These are phyloP conservation scores for Fusarium siculi DNA, from an alignment of 2,329 filamentous ascomycete species.

Conservation along the genomic window DNA sequence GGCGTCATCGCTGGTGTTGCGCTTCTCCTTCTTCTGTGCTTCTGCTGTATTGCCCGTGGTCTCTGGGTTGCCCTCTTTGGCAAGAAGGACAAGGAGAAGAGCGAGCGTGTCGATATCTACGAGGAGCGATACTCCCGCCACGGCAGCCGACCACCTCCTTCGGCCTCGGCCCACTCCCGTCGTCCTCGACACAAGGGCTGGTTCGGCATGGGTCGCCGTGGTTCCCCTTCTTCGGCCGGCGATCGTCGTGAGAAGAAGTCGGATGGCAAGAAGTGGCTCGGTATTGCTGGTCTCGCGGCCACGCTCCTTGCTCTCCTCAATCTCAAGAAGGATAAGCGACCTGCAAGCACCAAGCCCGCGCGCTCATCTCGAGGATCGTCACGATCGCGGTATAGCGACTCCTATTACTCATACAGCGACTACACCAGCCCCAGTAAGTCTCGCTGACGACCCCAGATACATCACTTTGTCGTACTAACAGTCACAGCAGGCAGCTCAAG, in stretches of 20 bases:
- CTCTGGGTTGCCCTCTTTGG: constrained; percentile 73
- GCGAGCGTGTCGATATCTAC: constrained; percentile 67
- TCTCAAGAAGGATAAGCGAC: constrained; percentile 62
- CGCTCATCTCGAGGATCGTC: constrained; percentile 54
- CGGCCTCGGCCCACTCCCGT: constrained; percentile 53
- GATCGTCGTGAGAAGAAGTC: constrained; percentile 59
- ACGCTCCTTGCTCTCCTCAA: constrained; percentile 66
- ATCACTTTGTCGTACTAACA: constrained; percentile 31
- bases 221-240: constrained; percentile 51
- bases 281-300: constrained; percentile 62
- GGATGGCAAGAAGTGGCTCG: constrained; percentile 63
- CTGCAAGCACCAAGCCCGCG: constrained; percentile 51
- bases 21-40: constrained; percentile 76
- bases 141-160: constrained; percentile 51
- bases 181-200: constrained; percentile 67
- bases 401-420: constrained; percentile 64
- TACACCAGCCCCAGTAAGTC: constrained; percentile 64
- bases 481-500: constrained; percentile 56
- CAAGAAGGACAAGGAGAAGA: constrained; percentile 60
- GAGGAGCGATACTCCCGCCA: constrained; percentile 70
- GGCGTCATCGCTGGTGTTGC: constrained; percentile 74
- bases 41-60: constrained; percentile 75
- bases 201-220: constrained; percentile 61
- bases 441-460: background rate
- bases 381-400: constrained; percentile 63